These are phyloP conservation scores for Arabidopsis thaliana DNA, from an alignment of 345 rosid genomes.

Conservation along the genomic window TAIR10.1 NC_003070.9:10988501-10989000, in stretches of 20 bases:
- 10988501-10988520: slow-evolving; percentile 84
- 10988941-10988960: slow-evolving; percentile 5
- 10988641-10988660: slow-evolving; percentile 37
- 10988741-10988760: slow-evolving; percentile 40
- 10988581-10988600: slow-evolving; percentile 69
- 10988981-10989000: slow-evolving; percentile 57
- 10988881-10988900: too few relatives aligned
- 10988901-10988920: slow-evolving; percentile 29
- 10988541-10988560: slow-evolving; percentile 58
- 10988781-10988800: slow-evolving; percentile 60
- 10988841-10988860: slow-evolving; percentile 36
- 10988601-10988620: slow-evolving; percentile 76
- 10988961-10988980: slow-evolving; percentile 27
- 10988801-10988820: not conserved
- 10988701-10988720: slow-evolving; percentile 3
- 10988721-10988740: slow-evolving; percentile 32
- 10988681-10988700: slow-evolving; percentile 31
- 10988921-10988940: slow-evolving; percentile 31
- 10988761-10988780: slow-evolving; percentile 64
- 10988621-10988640: slow-evolving; percentile 52
- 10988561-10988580: slow-evolving; percentile 66
- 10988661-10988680: slow-evolving; percentile 24
- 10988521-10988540: slow-evolving; percentile 68
- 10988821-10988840: slow-evolving; percentile 25
- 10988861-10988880: slow-evolving; percentile 23